Evolutionary conservation across 768 basidiomycete genomes (phyloP), one percentile per base, ranked within the genome.

Genomic region (Boletus rubescentipes): DNA sequence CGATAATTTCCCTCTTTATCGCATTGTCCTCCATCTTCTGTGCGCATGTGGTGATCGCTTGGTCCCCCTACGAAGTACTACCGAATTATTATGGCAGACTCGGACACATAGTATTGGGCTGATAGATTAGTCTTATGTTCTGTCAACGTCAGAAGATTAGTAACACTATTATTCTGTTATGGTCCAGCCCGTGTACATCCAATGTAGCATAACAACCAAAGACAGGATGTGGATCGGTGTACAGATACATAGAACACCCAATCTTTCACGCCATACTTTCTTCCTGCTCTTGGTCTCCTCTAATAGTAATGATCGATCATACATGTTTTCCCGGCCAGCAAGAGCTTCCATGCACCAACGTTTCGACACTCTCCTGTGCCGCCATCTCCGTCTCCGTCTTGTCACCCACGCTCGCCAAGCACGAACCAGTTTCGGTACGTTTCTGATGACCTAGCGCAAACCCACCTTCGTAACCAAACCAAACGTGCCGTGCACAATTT

Each of bases 401-500:
- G 20, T 39, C 6, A 20, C 44, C 32, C 29, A 31, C n/a, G 16
- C 23, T 23, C 29, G 23, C 29, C 34, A 9, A 23, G 44, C 21
- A 18, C 12, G 35, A n/a, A 18, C 38, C 14, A 8, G 32, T 11
- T 16, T 47, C 34, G 32, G 21, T 16, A 16, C 16, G 35, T 48
- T 38, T 37, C 31, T 36, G 51, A 18, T 30, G 39, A 5, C 31
- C 20, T 2, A 34, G 21, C n/a, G 10, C 16, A 21, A 76, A 54
- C 12, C 85, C 84, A n/a, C 84, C 84, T 60, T 82, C 75, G 58
- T 80, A 85, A 12, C 86, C 85, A 61, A 86, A 74, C 86, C 86
- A 87, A 23, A 63, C 49, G 32, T 57, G 26, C 21, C 77, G 66
- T 42, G 61, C 61, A 31, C 67, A 72, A 20, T 68, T 56, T 3